Evolutionary conservation across 805 yeast genomes (phyloP).

Genomic region (Candida ponderosae): DNA sequence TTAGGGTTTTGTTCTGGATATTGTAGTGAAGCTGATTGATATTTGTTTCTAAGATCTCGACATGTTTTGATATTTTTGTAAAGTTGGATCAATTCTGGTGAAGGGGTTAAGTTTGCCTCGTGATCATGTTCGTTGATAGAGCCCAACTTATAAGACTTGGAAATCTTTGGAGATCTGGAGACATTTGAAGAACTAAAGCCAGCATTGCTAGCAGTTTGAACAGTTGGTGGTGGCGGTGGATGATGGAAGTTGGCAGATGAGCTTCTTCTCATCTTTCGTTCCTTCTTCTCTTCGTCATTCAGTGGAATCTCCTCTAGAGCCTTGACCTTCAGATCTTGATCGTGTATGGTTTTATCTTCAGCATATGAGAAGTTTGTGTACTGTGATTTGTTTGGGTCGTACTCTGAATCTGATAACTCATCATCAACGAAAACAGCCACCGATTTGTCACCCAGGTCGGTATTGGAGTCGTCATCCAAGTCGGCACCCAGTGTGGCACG

Average conservation of each 20-base stretch:
- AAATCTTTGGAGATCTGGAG: conserved; percentile 5
- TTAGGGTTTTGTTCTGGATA: conserved; percentile 77
- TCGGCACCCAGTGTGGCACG: not conserved
- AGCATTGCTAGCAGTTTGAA: conserved; percentile 15
- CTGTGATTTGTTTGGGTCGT: conserved; percentile 11
- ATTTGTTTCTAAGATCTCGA: conserved; percentile 67
- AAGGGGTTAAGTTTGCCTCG: conserved; percentile 49
- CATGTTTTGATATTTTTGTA: conserved; percentile 58
- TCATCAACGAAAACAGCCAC: not conserved
- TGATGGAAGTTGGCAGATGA: conserved; percentile 27
- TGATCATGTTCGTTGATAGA: conserved; percentile 39
- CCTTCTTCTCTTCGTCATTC: conserved; percentile 10
- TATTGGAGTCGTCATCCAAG: not conserved
- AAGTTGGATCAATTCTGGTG: conserved; percentile 58
- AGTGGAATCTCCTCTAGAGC: conserved; percentile 43
- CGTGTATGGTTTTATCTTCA: conserved; percentile 57
- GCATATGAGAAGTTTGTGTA: conserved; percentile 56
- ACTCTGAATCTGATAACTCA: conserved; percentile 12
- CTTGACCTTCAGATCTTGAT: conserved; percentile 57
- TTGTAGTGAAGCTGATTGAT: conserved; percentile 66
- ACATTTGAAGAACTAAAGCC: conserved; percentile 18
- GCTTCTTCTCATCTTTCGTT: conserved; percentile 19
- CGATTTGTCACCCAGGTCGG: no score
- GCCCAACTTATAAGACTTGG: conserved; percentile 35
- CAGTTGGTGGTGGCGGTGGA: conserved; percentile 31